Evolutionary conservation across 1,139 yeast genomes (phyloP).

Genomic region (Saccharomyces hybrid): DNA sequence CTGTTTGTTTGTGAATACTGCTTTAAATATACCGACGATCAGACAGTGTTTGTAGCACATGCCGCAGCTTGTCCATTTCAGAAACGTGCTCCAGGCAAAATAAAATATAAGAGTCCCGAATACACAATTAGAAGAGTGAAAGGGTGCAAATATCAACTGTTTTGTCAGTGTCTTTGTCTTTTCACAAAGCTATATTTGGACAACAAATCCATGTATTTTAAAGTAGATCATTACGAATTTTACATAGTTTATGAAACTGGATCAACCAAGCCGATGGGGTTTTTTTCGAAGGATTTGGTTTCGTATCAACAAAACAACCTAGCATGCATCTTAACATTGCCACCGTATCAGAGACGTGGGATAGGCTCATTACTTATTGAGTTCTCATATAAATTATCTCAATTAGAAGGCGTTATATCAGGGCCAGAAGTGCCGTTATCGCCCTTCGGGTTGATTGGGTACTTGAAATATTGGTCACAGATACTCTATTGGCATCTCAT

Average conservation of each 20-base stretch:
- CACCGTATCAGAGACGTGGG: conserved; percentile 78
- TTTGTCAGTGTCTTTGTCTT: conserved; percentile 73
- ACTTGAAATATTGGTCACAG: conserved; percentile 70
- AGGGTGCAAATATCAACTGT: conserved; percentile 56
- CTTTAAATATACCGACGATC: conserved; percentile 62
- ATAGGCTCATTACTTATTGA: conserved; percentile 76
- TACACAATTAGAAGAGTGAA: conserved; percentile 56
- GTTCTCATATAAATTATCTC: conserved; percentile 70
- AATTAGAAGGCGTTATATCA: conserved; percentile 49
- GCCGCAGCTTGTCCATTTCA: conserved; percentile 40
- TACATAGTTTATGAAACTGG: conserved; percentile 55
- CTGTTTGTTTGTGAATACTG: conserved; percentile 73
- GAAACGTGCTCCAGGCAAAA: conserved; percentile 51
- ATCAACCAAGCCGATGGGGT: conserved; percentile 62
- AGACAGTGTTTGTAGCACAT: conserved; percentile 39
- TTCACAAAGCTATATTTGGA: conserved; percentile 87
- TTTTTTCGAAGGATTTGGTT: conserved; percentile 77
- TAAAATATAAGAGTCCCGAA: conserved; percentile 57
- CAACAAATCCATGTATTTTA: conserved; percentile 79
- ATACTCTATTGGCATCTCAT: conserved; percentile 39
- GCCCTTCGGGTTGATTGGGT: conserved; percentile 67
- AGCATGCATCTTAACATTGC: conserved; percentile 85
- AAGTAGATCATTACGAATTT: conserved; percentile 71
- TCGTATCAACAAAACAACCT: conserved; percentile 82
- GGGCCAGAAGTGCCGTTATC: conserved; percentile 93